Percentiles rank a stretch among this genome's conserved stretches.
These are phyloP conservation scores for Diaporthe batatas DNA, from an alignment of 2,329 filamentous ascomycete species.

Conservation along the genomic window DNA sequence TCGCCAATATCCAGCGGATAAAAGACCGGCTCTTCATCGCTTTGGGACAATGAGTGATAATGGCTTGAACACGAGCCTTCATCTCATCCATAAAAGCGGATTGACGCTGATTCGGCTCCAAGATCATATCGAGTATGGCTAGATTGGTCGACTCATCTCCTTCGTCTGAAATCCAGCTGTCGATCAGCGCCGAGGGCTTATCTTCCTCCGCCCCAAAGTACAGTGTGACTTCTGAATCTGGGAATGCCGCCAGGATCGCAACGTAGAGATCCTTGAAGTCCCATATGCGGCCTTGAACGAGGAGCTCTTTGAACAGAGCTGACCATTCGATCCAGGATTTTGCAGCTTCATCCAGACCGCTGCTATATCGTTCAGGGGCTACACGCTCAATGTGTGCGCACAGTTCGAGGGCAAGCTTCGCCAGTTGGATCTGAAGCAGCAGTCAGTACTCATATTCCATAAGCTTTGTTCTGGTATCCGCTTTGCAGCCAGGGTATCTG, in stretches of 20 bases:
- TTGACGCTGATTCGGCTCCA: neutral
- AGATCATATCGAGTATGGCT: neutral
- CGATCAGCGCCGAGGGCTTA: neutral
- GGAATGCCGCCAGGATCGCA: neutral
- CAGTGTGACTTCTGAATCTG: neutral
- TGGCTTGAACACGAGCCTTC: slow-evolving; percentile 3
- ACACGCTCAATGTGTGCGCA: neutral
- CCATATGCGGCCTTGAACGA: slow-evolving; percentile 14
- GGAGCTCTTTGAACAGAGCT: neutral
- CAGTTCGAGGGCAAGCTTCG: neutral
- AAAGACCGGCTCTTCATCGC: slow-evolving; percentile 17
- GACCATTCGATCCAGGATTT: neutral
- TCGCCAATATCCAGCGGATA: slow-evolving; percentile 11
- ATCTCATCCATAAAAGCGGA: neutral
- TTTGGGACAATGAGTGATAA: neutral
- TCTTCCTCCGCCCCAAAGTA: neutral
- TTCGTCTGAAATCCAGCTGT: neutral
- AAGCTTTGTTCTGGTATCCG: no score
- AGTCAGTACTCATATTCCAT: neutral
- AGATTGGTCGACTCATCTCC: slow-evolving; percentile 10
- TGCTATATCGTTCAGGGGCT: neutral
- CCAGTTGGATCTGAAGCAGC: neutral
- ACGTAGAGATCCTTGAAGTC: slow-evolving; percentile 14
- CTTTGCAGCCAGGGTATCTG: no score
- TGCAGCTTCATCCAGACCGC: neutral